Percentiles rank a stretch among this genome's conserved stretches.
phyloP scores from a whole-genome alignment of 2,329 filamentous ascomycete species.

The Cordyceps javanica region DNA sequence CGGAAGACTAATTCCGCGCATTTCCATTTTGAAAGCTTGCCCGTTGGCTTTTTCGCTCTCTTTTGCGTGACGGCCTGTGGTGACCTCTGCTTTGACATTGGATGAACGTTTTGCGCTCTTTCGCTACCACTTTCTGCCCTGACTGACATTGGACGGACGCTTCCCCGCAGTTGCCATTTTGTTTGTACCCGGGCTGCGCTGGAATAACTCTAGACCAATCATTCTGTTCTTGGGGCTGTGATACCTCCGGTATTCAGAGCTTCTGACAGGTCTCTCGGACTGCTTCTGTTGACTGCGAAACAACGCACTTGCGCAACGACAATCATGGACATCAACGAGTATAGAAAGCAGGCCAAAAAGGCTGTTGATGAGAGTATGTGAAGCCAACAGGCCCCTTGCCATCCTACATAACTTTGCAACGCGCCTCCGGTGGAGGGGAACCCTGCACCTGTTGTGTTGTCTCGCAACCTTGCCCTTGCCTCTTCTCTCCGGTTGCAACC shows the following conservation, averaged over 20 bases:
- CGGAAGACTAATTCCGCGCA: neutral
- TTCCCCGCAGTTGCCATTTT: too few species aligned
- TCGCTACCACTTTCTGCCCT: neutral
- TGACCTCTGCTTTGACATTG: neutral
- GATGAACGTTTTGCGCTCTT: neutral
- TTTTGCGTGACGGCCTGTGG: neutral
- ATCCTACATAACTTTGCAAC: too few species aligned
- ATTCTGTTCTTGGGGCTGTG: neutral
- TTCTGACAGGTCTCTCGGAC: too few species aligned
- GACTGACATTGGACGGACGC: neutral
- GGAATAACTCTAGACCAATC: neutral
- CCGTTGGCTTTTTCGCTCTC: neutral
- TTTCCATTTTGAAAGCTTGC: neutral
- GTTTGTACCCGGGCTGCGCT: too few species aligned
- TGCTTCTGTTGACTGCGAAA: neutral
- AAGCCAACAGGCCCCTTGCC: neutral
- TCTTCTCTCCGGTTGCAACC: too few species aligned
- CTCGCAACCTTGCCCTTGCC: neutral
- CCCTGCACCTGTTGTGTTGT: too few species aligned
- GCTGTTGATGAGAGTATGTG: constrained; percentile 76
- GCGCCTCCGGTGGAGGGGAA: too few species aligned
- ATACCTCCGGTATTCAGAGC: neutral
- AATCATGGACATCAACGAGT: constrained; percentile 74
- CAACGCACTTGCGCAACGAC: neutral
- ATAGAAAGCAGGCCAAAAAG: constrained; percentile 67